Evolutionary conservation across 352 stramenopile species (phyloP).

Genomic region (Phytopythium delawarense): DNA sequence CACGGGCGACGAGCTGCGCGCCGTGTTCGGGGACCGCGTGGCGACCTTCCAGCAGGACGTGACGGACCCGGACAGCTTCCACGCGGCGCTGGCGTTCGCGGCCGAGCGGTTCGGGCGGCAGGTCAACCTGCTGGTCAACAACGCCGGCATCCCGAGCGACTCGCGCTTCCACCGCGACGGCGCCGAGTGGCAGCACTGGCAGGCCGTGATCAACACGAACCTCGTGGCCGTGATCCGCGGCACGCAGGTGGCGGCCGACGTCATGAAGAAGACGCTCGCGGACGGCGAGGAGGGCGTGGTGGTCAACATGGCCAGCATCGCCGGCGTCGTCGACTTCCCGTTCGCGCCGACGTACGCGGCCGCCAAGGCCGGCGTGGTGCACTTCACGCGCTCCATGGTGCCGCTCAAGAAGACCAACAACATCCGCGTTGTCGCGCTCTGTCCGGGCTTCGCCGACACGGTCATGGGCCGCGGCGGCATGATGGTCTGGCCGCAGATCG

Average conservation of each 20-base stretch:
- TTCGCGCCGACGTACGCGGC: constrained; percentile 45
- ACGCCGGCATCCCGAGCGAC: constrained; percentile 41
- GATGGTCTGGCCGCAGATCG: constrained; percentile 15
- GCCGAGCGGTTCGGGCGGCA: constrained; percentile 25
- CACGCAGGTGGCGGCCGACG: constrained; percentile 36
- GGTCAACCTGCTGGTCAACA: constrained; percentile 54
- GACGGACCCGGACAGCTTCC: constrained; percentile 32
- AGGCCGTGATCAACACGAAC: constrained; percentile 44
- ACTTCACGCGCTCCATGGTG: constrained; percentile 42
- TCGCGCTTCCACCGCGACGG: constrained; percentile 25
- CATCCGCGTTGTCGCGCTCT: constrained; percentile 42
- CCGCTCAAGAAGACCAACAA: constrained; percentile 33
- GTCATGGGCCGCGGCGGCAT: constrained; percentile 30
- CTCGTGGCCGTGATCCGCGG: constrained; percentile 43
- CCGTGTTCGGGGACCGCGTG: constrained; percentile 26
- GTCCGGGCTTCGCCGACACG: constrained; percentile 41
- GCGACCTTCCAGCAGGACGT: constrained; percentile 42
- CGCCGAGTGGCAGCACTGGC: constrained; percentile 26
- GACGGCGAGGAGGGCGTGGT: constrained; percentile 37
- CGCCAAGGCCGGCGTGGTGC: constrained; percentile 47
- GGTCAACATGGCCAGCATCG: constrained; percentile 44
- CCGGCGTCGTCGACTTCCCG: constrained; percentile 27
- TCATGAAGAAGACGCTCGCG: constrained; percentile 24
- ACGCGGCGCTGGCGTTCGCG: constrained; percentile 34
- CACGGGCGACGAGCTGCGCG: constrained; percentile 29